phyloP scores from a whole-genome alignment of 495 filamentous ascomycete species.

The Penicillium daleae region DNA sequence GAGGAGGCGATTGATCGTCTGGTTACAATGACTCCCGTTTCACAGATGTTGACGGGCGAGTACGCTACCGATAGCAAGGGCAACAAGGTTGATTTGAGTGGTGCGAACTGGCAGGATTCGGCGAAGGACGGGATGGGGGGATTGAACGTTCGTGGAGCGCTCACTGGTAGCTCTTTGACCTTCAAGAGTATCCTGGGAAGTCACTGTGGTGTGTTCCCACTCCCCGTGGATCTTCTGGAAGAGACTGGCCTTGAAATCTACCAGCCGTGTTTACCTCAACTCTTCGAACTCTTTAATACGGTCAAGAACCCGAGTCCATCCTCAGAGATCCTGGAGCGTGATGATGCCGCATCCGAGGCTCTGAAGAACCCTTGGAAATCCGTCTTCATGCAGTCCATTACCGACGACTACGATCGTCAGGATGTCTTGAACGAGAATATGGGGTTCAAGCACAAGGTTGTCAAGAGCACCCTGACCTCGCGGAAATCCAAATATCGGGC shows the following conservation, averaged over 20 bases:
- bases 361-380: slow-evolving; percentile 43
- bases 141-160: slow-evolving; percentile 46
- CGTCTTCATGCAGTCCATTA: slow-evolving; percentile 52
- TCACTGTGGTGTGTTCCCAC: slow-evolving; percentile 49
- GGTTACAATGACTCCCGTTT: slow-evolving; percentile 39
- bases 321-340: not conserved
- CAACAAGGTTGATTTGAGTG: slow-evolving; percentile 27
- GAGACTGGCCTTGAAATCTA: slow-evolving; percentile 47
- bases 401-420: slow-evolving; percentile 50
- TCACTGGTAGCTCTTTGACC: slow-evolving; percentile 49
- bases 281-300: slow-evolving; percentile 48
- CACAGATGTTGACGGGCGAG: slow-evolving; percentile 50
- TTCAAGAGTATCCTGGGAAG: slow-evolving; percentile 51
- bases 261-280: slow-evolving; percentile 51
- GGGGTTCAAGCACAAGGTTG: slow-evolving; percentile 44
- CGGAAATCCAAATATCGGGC: slow-evolving; percentile 35
- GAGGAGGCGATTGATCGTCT: slow-evolving; percentile 34
- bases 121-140: slow-evolving; percentile 41
- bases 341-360: slow-evolving; percentile 15
- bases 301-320: slow-evolving; percentile 22
- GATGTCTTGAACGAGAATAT: slow-evolving; percentile 40
- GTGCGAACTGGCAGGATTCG: slow-evolving; percentile 28
- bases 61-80: slow-evolving; percentile 40
- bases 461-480: slow-evolving; percentile 36
- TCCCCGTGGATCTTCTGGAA: slow-evolving; percentile 51